Evolutionary conservation across 2,329 filamentous ascomycete species (phyloP).

Genomic region (Penicillium sp.): DNA sequence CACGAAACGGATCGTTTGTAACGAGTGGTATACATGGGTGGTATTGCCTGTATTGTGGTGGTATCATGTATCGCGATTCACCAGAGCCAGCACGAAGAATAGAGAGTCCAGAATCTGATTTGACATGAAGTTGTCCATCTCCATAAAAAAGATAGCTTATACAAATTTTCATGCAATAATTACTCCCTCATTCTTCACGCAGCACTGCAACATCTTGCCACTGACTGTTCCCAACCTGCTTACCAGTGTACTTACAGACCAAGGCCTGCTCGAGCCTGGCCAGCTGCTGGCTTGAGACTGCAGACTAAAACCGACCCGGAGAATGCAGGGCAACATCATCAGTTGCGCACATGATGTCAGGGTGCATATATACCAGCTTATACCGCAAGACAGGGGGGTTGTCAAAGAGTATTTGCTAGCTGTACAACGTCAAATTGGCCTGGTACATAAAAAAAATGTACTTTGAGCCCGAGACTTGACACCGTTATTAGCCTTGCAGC

Average conservation of each 20-base stretch:
- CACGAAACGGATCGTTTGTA: neutral
- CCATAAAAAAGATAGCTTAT: neutral
- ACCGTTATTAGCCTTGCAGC: neutral
- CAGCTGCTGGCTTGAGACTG: neutral
- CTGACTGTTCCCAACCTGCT: neutral
- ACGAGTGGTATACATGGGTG: neutral
- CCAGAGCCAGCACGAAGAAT: neutral
- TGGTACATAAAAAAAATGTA: neutral
- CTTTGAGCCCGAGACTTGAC: neutral
- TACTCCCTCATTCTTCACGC: neutral
- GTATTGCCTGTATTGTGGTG: neutral
- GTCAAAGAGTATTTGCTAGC: neutral
- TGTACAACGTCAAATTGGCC: neutral
- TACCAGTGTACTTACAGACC: neutral
- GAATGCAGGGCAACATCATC: slow-evolving; percentile 19
- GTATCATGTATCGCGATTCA: neutral
- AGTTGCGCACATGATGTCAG: slow-evolving; percentile 26
- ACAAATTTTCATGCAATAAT: neutral
- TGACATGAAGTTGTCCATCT: neutral
- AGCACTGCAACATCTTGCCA: neutral
- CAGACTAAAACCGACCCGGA: neutral
- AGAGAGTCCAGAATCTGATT: neutral
- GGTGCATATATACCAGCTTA: slow-evolving; percentile 17
- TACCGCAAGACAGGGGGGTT: neutral
- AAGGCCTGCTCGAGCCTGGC: neutral